Percentiles rank a stretch among this genome's conserved stretches.
Evolutionary conservation across 371 early-diverging fungal genomes (phyloP).

Genomic region (Lichtheimia ornata): DNA sequence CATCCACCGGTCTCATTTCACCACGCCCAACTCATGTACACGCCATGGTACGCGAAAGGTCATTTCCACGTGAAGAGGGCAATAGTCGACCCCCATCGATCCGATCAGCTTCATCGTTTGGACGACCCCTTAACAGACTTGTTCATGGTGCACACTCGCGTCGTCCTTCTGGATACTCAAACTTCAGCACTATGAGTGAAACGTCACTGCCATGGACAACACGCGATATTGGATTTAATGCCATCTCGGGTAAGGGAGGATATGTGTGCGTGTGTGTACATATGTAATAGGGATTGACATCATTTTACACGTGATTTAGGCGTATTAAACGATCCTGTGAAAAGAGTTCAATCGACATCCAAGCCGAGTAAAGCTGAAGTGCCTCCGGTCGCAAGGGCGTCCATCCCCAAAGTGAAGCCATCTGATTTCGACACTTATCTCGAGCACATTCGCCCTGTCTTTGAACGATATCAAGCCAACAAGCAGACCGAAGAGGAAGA

Average conservation of each 20-base stretch:
- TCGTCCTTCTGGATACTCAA: conserved; percentile 56
- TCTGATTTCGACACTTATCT: conserved; percentile 73
- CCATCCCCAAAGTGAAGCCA: conserved; percentile 61
- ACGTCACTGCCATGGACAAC: conserved; percentile 67
- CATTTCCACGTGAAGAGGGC: conserved; percentile 38
- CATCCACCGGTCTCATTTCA: conserved; percentile 4
- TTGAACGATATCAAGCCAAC: conserved; percentile 64
- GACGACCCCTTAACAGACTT: conserved; percentile 28
- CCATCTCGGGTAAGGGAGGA: conserved; percentile 40
- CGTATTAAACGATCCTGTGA: conserved; percentile 63
- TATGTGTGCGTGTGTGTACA: too few relatives aligned
- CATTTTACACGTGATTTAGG: conserved; percentile 25
- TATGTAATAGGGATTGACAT: too few relatives aligned
- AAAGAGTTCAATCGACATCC: conserved; percentile 37
- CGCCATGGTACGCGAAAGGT: conserved; percentile 35
- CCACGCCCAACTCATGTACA: conserved; percentile 12
- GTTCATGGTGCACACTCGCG: conserved; percentile 40
- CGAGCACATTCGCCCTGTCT: conserved; percentile 57
- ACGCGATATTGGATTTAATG: conserved; percentile 67
- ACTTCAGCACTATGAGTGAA: conserved; percentile 63
- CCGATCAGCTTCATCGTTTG: conserved; percentile 43
- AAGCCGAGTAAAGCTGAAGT: conserved; percentile 64
- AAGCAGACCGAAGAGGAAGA: conserved; percentile 32
- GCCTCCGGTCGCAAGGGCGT: conserved; percentile 67
- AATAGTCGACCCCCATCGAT: conserved; percentile 40